Conservation (phyloP, 2,329 filamentous ascomycete species). For the Raffaelea arxii region DNA sequence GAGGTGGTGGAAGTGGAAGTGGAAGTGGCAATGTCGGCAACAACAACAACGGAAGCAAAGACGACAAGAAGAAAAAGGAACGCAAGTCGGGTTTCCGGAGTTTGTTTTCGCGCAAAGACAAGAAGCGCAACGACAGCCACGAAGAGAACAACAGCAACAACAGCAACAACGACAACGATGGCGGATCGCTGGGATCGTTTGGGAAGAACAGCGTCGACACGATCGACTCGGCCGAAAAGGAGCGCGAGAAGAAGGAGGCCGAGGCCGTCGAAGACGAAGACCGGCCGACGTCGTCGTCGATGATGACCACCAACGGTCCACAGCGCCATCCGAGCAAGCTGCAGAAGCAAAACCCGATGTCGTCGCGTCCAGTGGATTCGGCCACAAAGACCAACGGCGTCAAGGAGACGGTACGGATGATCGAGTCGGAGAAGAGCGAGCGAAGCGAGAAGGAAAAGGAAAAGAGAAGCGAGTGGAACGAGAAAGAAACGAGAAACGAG, state of each 20-base stretch:
- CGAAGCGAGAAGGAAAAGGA: slow-evolving; percentile 27
- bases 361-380: slow-evolving; percentile 25
- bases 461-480: too few species aligned
- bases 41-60: slow-evolving; percentile 69
- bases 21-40: not conserved
- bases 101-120: slow-evolving; percentile 54
- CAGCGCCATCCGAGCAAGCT: slow-evolving; percentile 58
- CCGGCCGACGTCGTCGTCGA: slow-evolving; percentile 26
- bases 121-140: slow-evolving; percentile 45
- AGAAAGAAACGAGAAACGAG: too few species aligned
- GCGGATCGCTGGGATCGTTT: too few species aligned
- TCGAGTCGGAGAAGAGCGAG: slow-evolving; percentile 38
- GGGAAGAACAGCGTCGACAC: not conserved
- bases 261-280: slow-evolving; percentile 37
- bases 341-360: slow-evolving; percentile 18
- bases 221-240: not conserved
- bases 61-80: slow-evolving; percentile 63
- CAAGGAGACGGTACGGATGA: slow-evolving; percentile 43
- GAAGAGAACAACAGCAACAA: slow-evolving; percentile 55
- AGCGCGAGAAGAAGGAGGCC: slow-evolving; percentile 21
- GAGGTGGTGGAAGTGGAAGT: not conserved
- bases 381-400: slow-evolving; percentile 27
- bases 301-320: slow-evolving; percentile 35
- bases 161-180: slow-evolving; percentile 36
- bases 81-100: slow-evolving; percentile 47